A percentile compares a stretch with the other conserved stretches of the same genome.
phyloP scores from a whole-genome alignment of 495 filamentous ascomycete species.

The Aspergillus panamensis region DNA sequence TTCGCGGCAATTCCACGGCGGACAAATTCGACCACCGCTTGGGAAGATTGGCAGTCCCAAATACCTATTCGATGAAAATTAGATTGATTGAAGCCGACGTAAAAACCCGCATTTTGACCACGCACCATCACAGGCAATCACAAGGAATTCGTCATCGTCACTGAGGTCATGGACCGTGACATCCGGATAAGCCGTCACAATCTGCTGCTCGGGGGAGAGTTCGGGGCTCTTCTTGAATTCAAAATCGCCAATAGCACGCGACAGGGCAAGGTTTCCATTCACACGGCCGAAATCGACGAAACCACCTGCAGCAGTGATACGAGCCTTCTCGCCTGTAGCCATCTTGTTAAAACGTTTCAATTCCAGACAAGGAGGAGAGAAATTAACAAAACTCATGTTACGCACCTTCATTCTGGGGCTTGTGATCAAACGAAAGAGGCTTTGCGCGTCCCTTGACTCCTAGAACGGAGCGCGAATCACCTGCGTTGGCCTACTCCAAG shows the following conservation, averaged over 20 bases:
- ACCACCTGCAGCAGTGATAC: slow-evolving; percentile 91
- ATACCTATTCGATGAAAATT: slow-evolving; percentile 60
- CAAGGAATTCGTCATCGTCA: slow-evolving; percentile 94
- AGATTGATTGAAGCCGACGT: neutral
- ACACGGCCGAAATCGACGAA: slow-evolving; percentile 99
- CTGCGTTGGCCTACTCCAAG: slow-evolving; percentile 76
- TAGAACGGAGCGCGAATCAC: slow-evolving; percentile 89
- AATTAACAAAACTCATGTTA: slow-evolving; percentile 4
- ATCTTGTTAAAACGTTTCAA: slow-evolving; percentile 18
- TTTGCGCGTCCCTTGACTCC: slow-evolving; percentile 96
- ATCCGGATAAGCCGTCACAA: slow-evolving; percentile 95
- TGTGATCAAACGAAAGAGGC: slow-evolving; percentile 96
- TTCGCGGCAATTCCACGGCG: slow-evolving; percentile 91
- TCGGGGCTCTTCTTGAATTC: slow-evolving; percentile 99
- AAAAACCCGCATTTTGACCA: neutral
- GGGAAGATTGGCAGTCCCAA: slow-evolving; percentile 98
- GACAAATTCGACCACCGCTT: slow-evolving; percentile 95
- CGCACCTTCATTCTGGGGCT: slow-evolving; percentile 94
- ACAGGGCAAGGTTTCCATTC: slow-evolving; percentile 97
- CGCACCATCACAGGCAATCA: slow-evolving; percentile 95
- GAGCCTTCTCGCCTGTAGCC: slow-evolving; percentile 80
- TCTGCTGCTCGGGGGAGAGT: slow-evolving; percentile 92
- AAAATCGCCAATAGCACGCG: slow-evolving; percentile 96
- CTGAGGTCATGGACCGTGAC: slow-evolving; percentile 84
- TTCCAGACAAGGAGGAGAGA: slow-evolving; percentile 1